Conservation (phyloP, 2,329 filamentous ascomycete species). For the Cordyceps javanica region DNA sequence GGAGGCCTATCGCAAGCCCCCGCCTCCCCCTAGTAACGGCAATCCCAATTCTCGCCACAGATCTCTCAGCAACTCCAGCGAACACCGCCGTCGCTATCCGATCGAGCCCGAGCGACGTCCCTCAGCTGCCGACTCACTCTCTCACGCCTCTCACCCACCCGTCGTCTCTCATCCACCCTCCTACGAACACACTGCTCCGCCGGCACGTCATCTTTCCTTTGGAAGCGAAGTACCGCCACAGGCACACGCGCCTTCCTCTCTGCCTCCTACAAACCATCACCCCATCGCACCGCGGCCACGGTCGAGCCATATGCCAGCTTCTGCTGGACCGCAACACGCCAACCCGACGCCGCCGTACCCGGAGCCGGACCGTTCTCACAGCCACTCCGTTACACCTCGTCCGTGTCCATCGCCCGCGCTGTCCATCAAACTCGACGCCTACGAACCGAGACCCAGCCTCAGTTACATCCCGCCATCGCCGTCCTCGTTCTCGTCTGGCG, state of each 20-base stretch:
- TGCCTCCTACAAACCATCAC: constrained; percentile 25
- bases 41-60: constrained; percentile 41
- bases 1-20: constrained; percentile 36
- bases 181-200: constrained; percentile 25
- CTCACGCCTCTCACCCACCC: constrained; percentile 36
- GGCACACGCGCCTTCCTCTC: constrained; percentile 18
- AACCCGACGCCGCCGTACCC: constrained; percentile 37
- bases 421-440: constrained; percentile 27
- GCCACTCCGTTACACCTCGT: constrained; percentile 24
- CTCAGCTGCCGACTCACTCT: constrained; percentile 42
- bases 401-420: constrained; percentile 26
- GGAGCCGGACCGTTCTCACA: constrained; percentile 33
- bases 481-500: constrained; percentile 24
- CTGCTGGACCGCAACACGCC: constrained; percentile 20
- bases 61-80: constrained; percentile 54
- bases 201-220: constrained; percentile 28
- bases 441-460: constrained; percentile 31
- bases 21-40: constrained; percentile 22
- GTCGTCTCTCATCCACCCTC: constrained; percentile 32
- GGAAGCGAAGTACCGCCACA: constrained; percentile 25
- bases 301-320: constrained; percentile 20
- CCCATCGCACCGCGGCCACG: constrained; percentile 22
- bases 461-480: constrained; percentile 32
- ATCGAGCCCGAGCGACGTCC: constrained; percentile 38
- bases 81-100: constrained; percentile 38